Evolutionary conservation across 2,329 filamentous ascomycete genomes (phyloP).

Genomic region (Talaromyces sp.): DNA sequence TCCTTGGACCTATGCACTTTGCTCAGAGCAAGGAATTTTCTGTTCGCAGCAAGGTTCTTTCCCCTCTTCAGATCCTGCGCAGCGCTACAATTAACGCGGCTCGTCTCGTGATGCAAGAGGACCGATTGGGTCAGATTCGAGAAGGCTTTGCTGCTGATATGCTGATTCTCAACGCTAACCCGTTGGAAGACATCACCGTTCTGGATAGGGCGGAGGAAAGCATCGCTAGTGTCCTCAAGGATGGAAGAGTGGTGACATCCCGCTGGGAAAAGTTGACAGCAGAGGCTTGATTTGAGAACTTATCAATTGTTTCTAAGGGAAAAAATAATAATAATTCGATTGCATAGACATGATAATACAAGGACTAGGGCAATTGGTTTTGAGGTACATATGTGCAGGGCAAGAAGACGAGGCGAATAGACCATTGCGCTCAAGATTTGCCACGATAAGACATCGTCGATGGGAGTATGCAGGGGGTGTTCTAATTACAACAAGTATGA

Average conservation of each 20-base stretch:
- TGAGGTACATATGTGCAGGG: slow-evolving; percentile 13
- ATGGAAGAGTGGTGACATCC: slow-evolving; percentile 49
- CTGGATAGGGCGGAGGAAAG: slow-evolving; percentile 53
- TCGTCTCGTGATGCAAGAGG: slow-evolving; percentile 51
- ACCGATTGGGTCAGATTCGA: slow-evolving; percentile 54
- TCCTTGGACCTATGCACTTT: slow-evolving; percentile 54
- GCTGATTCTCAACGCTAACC: slow-evolving; percentile 56
- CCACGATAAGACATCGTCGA: neutral
- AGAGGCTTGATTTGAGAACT: neutral
- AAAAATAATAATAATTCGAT: neutral
- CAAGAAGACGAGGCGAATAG: neutral
- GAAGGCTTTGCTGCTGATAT: slow-evolving; percentile 58
- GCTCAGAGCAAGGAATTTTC: slow-evolving; percentile 56
- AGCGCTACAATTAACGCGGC: slow-evolving; percentile 59
- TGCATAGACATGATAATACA: neutral
- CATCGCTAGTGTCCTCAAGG: slow-evolving; percentile 58
- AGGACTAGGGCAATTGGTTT: neutral
- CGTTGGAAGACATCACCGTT: slow-evolving; percentile 58
- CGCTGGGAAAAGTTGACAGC: slow-evolving; percentile 1
- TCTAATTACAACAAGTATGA: slow-evolving; percentile 20
- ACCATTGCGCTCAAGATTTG: neutral
- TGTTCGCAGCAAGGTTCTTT: slow-evolving; percentile 49
- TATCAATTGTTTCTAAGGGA: neutral
- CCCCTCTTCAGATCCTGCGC: slow-evolving; percentile 49
- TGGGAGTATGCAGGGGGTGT: slow-evolving; percentile 6